These are phyloP conservation scores for Primulina eburnea DNA, from an alignment of 257 asterid species.

Conservation along the genomic window DNA sequence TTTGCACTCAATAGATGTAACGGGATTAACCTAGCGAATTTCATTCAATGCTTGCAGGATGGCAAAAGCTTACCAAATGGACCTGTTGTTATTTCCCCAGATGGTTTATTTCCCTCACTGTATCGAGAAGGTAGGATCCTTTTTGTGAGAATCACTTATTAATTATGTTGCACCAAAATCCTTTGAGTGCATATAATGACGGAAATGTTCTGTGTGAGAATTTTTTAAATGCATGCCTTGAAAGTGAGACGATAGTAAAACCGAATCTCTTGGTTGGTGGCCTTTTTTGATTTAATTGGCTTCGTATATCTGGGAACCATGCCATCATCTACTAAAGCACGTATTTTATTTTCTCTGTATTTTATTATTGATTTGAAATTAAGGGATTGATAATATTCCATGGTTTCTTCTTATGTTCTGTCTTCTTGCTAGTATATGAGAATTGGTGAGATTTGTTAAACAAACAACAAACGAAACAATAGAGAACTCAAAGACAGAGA, in stretches of 20 bases:
- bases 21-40: slow-evolving; percentile 5
- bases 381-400: not conserved
- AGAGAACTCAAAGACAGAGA: not conserved
- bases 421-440: not conserved
- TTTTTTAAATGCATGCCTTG: not conserved
- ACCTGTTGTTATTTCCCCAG: slow-evolving; percentile 98
- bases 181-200: not conserved
- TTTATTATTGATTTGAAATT: too few relatives aligned
- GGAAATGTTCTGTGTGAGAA: not conserved
- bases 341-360: too few relatives aligned
- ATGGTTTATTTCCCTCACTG: slow-evolving; percentile 91
- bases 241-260: not conserved
- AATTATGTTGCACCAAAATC: not conserved
- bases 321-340: not conserved
- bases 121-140: slow-evolving; percentile 75
- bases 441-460: not conserved
- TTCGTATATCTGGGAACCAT: not conserved
- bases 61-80: slow-evolving; percentile 95
- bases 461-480: not conserved
- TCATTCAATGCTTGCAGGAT: slow-evolving; percentile 55
- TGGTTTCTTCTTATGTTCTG: too few relatives aligned
- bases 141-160: slow-evolving; percentile 6
- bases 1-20: not conserved
- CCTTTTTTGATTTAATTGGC: not conserved
- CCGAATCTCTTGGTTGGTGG: not conserved